Base-by-base conservation (phyloP, 2,329 filamentous ascomycete genomes). In the Phaeosphaeria sp. region DNA sequence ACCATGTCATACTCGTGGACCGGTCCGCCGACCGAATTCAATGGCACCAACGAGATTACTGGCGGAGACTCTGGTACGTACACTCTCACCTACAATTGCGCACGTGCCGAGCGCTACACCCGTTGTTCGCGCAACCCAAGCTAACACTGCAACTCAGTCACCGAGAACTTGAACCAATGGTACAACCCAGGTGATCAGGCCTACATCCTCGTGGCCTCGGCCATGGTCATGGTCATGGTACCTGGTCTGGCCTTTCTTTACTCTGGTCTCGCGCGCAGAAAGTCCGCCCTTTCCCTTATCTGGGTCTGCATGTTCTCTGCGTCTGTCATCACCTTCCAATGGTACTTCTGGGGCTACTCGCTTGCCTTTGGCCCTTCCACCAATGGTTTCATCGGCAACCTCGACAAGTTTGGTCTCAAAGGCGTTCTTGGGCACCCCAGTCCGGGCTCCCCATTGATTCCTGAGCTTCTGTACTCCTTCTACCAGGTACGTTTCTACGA, bases 341-440 rank as follows among this genome's bases (percentile, higher is more conserved):
- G 95, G 95, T 98, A 97, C 75, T 97, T 99, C 79, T 98, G 95
- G 94, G 95, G 95, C 39, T 99, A 97, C 79, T 97, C 94, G 15
- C 84, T 99, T 60, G 93, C 94, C 52, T 97, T 98, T 80, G 95
- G 91, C 72, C 84, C 86, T 44, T 91, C 89, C 4, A 92, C 87
- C 66, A 97, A 91, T 80, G 90, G 91, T 52, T 98, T 91, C 81
- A 98, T 99, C 73, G 95, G 95, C 54, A 88, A 98, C 77, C 81
- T 99, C 55, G 85, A 89, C 68, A 91, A 96, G 78, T 97, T 98
- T 70, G 95, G 93, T 60, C 84, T 99, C 69, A 89, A 87, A 83
- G 91, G 93, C 73, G 92, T 92, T 1, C 84, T 96, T 69, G 95
- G 86, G 52, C 83, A 84, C 46, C 93, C 93, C n/a, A 96, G 92